phyloP scores from a whole-genome alignment of 176 grass and related monocot genomes.

The Metroxylon sagu region DNA sequence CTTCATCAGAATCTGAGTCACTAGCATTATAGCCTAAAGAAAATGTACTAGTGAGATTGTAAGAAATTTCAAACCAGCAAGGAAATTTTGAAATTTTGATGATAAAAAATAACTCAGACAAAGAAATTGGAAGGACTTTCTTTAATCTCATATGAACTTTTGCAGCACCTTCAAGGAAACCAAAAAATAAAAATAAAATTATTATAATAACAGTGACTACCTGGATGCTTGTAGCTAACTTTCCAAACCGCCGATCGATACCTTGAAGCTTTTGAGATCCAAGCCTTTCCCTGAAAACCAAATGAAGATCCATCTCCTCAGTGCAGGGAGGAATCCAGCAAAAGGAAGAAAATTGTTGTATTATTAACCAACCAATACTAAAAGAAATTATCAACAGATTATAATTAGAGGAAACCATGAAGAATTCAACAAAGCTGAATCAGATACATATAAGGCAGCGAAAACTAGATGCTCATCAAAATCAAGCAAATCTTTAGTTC shows the following conservation, averaged over 20 bases:
- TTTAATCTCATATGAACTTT: background rate
- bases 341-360: background rate
- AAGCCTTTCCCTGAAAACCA: constrained; percentile 34
- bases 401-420: too few relatives aligned
- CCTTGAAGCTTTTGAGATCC: constrained; percentile 42
- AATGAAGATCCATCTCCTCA: constrained; percentile 10
- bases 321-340: constrained; percentile 3
- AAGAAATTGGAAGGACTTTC: background rate
- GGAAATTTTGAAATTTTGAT: constrained; percentile 10
- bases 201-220: constrained; percentile 12
- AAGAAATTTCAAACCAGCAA: background rate
- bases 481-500: too few relatives aligned
- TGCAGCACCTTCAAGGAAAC: constrained; percentile 5
- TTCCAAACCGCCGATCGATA: constrained; percentile 31
- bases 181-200: background rate
- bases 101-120: constrained; percentile 10
- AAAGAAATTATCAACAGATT: too few relatives aligned
- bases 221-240: constrained; percentile 41
- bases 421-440: too few relatives aligned
- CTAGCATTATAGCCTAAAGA: constrained; percentile 49
- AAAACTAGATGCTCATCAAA: too few relatives aligned
- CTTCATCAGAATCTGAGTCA: constrained; percentile 45
- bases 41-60: constrained; percentile 3
- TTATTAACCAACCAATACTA: too few relatives aligned
- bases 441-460: too few relatives aligned